Evolutionary conservation across 352 stramenopile genomes (phyloP).

Genomic region (Phytopythium cucurbitacearum): DNA sequence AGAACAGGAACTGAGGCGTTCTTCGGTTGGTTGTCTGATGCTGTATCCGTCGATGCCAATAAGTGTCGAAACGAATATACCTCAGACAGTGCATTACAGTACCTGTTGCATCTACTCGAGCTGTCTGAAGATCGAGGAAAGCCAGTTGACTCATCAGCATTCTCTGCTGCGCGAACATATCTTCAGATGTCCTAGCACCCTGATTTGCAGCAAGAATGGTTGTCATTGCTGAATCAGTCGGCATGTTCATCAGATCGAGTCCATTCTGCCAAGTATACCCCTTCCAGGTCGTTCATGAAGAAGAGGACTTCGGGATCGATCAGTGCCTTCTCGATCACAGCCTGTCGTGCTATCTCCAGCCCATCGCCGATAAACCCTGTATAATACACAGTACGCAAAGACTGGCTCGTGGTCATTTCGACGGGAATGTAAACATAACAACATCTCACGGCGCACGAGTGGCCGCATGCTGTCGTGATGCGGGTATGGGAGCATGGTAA

Average conservation of each 20-base stretch:
- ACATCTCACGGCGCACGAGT: constrained; percentile 38
- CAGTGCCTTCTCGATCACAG: constrained; percentile 48
- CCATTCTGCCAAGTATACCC: constrained; percentile 13
- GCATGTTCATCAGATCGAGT: background rate
- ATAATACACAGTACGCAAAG: background rate
- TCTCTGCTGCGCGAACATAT: constrained; percentile 42
- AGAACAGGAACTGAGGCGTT: background rate
- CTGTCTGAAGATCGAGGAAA: constrained; percentile 36
- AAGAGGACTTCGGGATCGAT: constrained; percentile 68
- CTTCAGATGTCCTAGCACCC: constrained; percentile 38
- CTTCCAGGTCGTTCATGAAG: constrained; percentile 72
- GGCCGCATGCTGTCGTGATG: constrained; percentile 30
- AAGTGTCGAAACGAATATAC: too few species aligned
- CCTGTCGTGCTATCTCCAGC: constrained; percentile 32
- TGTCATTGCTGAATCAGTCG: background rate
- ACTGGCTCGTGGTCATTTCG: background rate
- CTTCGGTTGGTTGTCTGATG: background rate
- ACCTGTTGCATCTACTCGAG: constrained; percentile 19
- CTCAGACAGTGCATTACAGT: background rate
- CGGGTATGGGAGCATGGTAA: constrained; percentile 30
- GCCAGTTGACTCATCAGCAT: constrained; percentile 36
- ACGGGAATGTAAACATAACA: background rate
- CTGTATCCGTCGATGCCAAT: too few species aligned
- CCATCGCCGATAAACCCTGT: constrained; percentile 47
- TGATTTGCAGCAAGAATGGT: constrained; percentile 7